A percentile compares a stretch with the other conserved stretches of the same genome.
phyloP scores from a whole-genome alignment of 2,329 filamentous ascomycete species.

The Pyrenophora teres region DNA sequence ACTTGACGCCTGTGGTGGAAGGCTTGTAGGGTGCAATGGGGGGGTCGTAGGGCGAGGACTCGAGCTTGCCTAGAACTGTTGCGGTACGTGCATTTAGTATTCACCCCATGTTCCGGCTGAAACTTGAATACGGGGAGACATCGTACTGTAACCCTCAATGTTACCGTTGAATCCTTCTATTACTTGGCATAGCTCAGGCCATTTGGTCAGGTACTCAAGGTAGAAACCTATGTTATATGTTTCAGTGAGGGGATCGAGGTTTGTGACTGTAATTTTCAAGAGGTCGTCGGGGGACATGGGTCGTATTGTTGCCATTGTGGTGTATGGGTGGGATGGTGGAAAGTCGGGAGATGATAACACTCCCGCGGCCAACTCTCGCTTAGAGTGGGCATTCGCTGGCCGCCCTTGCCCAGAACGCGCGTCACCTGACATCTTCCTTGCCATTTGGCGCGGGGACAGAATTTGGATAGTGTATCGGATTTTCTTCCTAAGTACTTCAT shows the following conservation, averaged over 20 bases:
- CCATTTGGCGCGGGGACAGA: neutral
- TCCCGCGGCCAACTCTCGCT: conserved; percentile 26
- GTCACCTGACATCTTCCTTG: neutral
- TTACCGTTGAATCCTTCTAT: conserved; percentile 85
- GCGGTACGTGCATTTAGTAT: neutral
- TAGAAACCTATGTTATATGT: conserved; percentile 97
- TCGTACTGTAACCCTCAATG: conserved; percentile 87
- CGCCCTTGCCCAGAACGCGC: neutral
- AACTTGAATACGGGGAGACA: too few relatives aligned
- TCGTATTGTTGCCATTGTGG: conserved; percentile 77
- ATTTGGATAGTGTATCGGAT: neutral
- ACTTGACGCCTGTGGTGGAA: conserved; percentile 42
- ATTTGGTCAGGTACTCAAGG: conserved; percentile 91
- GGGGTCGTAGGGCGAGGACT: conserved; percentile 75
- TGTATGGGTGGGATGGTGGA: neutral
- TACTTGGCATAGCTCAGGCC: conserved; percentile 92
- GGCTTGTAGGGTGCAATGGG: conserved; percentile 74
- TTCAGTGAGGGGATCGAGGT: conserved; percentile 95
- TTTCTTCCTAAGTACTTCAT: neutral
- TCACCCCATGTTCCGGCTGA: neutral
- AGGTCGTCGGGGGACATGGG: conserved; percentile 73
- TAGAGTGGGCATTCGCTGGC: conserved; percentile 10
- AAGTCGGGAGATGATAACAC: conserved; percentile 7
- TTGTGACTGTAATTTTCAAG: conserved; percentile 89
- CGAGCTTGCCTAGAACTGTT: conserved; percentile 93